These are phyloP conservation scores for Hymenoscyphus fructigenus DNA, from an alignment of 2,329 filamentous ascomycete genomes.

Conservation along the genomic window DNA sequence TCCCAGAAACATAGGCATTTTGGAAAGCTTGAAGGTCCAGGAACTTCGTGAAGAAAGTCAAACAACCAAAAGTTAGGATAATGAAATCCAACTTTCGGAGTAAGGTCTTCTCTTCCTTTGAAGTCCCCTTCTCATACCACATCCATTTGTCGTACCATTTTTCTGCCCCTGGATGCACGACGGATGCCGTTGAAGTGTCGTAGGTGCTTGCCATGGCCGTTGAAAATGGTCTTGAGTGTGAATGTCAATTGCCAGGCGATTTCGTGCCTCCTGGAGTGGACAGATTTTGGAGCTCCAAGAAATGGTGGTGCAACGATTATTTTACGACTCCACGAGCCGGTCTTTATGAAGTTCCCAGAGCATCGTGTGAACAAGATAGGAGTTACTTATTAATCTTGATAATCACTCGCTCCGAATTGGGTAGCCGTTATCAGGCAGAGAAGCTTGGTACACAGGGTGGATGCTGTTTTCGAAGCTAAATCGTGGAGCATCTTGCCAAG, in stretches of 20 bases:
- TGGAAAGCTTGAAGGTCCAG: conserved; percentile 8
- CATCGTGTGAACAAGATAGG: too few species aligned
- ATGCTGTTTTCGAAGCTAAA: not conserved
- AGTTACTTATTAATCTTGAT: too few species aligned
- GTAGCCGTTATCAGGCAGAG: too few species aligned
- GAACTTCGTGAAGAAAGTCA: conserved; percentile 36
- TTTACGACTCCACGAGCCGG: too few species aligned
- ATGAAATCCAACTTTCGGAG: conserved; percentile 46
- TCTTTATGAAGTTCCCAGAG: too few species aligned
- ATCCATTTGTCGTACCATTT: conserved; percentile 14
- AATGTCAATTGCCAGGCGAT: too few species aligned
- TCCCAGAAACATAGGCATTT: conserved; percentile 42
- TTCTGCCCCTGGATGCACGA: not conserved
- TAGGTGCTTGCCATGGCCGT: not conserved
- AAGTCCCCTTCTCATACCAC: conserved; percentile 7
- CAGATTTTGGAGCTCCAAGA: not conserved
- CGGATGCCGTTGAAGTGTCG: not conserved
- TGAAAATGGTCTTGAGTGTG: not conserved
- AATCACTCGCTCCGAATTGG: too few species aligned
- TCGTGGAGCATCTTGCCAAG: conserved; percentile 6
- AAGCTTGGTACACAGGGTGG: too few species aligned
- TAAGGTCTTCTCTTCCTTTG: conserved; percentile 28
- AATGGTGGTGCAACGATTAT: too few species aligned
- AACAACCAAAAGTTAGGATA: conserved; percentile 43
- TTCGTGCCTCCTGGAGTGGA: not conserved